Evolutionary conservation across 345 rosid species (phyloP).

Genomic region (Theobroma cacao): DNA sequence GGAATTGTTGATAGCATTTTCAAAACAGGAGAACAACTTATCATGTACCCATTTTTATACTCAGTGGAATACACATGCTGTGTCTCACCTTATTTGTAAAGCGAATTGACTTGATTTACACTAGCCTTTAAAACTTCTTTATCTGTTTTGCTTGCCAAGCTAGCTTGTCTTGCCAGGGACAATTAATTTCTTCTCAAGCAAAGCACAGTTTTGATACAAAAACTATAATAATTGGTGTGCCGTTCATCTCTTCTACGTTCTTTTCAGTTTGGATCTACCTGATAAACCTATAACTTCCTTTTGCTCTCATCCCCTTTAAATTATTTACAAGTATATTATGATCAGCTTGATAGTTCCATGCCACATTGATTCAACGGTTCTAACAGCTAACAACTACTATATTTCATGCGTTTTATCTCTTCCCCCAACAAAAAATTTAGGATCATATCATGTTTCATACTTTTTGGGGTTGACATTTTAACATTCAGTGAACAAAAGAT

Average conservation of each 20-base stretch:
- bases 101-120: slow-evolving; percentile 6
- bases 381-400: slow-evolving; percentile 12
- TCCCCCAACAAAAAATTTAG: background rate
- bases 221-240: background rate
- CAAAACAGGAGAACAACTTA: slow-evolving; percentile 8
- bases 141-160: background rate
- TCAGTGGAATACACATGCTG: slow-evolving; percentile 22
- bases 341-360: background rate
- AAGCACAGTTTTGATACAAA: background rate
- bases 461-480: background rate
- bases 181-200: background rate
- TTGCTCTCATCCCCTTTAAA: slow-evolving; percentile 21
- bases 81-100: slow-evolving; percentile 21
- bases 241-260: slow-evolving; percentile 6
- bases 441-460: background rate
- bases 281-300: background rate
- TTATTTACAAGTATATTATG: slow-evolving; percentile 17
- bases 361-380: slow-evolving; percentile 1
- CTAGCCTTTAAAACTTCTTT: background rate
- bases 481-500: background rate
- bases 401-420: background rate
- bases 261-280: slow-evolving; percentile 11
- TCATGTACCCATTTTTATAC: slow-evolving; percentile 16
- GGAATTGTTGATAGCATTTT: background rate
- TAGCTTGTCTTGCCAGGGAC: background rate